A percentile compares a stretch with the other conserved stretches of the same genome.
Evolutionary conservation across 2,329 filamentous ascomycete species (phyloP).

Genomic region (Neofusicoccum sp.): DNA sequence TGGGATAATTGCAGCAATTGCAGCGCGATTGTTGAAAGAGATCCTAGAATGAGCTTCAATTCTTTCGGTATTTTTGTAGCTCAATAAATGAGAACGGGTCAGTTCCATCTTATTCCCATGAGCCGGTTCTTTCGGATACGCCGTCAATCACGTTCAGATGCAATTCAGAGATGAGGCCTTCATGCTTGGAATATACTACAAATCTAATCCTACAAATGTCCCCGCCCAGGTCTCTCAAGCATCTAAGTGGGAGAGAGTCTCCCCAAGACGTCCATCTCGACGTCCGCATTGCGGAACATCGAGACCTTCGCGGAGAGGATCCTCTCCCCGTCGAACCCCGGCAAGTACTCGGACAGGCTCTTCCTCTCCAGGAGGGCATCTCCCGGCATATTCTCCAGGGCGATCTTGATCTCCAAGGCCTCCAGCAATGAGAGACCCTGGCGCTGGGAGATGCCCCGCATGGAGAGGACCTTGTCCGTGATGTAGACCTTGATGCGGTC

Average conservation of each 20-base stretch:
- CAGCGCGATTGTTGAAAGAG: too few species aligned
- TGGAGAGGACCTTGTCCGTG: not conserved
- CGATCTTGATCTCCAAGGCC: not conserved
- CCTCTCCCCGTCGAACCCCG: not conserved
- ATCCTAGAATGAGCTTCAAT: too few species aligned
- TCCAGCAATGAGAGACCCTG: not conserved
- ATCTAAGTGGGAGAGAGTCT: not conserved
- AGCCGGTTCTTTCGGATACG: too few species aligned
- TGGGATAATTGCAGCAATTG: too few species aligned
- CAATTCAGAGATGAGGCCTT: too few species aligned
- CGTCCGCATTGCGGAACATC: not conserved
- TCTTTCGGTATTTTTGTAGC: too few species aligned
- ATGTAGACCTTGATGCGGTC: not conserved
- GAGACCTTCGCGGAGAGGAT: not conserved
- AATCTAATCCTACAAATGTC: too few species aligned
- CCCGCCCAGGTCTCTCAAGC: too few species aligned
- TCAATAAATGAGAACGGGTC: too few species aligned
- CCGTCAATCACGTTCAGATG: too few species aligned
- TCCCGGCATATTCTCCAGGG: not conserved
- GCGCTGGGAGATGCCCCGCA: not conserved
- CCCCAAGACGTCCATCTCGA: not conserved
- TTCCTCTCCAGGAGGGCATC: not conserved
- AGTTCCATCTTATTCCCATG: too few species aligned
- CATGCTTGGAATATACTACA: too few species aligned
- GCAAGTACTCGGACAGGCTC: not conserved